Conservation (phyloP, 2,329 filamentous ascomycete genomes). For the Fusarium hainanense region DNA sequence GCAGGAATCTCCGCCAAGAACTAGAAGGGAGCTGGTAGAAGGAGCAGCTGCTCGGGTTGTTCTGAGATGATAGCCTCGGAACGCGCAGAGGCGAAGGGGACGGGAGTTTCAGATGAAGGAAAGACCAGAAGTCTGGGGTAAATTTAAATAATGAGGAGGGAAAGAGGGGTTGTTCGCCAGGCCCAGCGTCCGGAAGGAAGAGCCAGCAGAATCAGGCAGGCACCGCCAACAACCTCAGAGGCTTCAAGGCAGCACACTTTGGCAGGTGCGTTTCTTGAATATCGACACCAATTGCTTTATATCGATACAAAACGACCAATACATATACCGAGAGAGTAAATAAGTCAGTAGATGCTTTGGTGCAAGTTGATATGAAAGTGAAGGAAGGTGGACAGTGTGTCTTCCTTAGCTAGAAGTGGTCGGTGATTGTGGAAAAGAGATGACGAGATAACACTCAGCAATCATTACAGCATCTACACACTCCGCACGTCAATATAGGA, state of each 20-base stretch:
- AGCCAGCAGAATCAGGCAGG: slow-evolving; percentile 10
- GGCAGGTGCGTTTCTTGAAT: background rate
- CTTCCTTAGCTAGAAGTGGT: background rate
- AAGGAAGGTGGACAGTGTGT: background rate
- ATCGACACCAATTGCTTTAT: background rate
- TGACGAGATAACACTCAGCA: background rate
- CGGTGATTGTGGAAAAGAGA: background rate
- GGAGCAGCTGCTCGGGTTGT: background rate
- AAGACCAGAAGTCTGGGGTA: slow-evolving; percentile 17
- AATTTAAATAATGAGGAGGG: background rate
- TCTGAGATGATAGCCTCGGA: background rate
- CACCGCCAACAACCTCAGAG: background rate
- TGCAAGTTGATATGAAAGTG: background rate
- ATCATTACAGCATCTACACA: background rate
- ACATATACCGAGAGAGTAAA: background rate
- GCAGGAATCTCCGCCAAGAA: background rate
- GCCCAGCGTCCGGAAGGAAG: slow-evolving; percentile 9
- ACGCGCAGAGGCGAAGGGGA: background rate
- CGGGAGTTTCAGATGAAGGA: background rate
- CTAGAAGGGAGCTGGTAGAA: background rate
- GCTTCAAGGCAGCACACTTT: slow-evolving; percentile 22
- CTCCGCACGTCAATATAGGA: background rate
- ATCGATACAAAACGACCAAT: background rate
- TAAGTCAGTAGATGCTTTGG: background rate
- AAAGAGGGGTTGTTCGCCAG: slow-evolving; percentile 8